These are phyloP conservation scores for Tinospora cordifolia DNA, from an alignment of 164 flowering plant species.

Conservation along the genomic window DNA sequence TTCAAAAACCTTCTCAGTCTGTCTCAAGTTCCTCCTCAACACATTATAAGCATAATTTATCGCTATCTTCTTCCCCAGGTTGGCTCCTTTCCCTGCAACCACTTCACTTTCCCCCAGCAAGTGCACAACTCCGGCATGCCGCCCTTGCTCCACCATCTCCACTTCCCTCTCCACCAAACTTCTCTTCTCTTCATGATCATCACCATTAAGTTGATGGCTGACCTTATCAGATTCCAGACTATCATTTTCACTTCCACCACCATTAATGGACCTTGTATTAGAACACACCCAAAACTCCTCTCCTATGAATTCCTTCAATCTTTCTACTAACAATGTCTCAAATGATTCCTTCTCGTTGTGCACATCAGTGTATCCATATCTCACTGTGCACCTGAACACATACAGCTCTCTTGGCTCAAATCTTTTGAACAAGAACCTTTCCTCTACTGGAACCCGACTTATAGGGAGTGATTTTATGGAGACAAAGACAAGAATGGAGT, in stretches of 20 bases:
- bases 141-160: conserved; percentile 34
- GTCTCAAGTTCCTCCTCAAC: conserved; percentile 54
- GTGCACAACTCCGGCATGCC: conserved; percentile 42
- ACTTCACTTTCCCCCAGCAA: conserved; percentile 66
- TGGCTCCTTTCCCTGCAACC: conserved; percentile 40
- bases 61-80: conserved; percentile 40
- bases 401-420: conserved; percentile 40
- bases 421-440: conserved; percentile 56
- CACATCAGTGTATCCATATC: conserved; percentile 72
- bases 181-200: background rate
- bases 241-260: background rate
- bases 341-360: conserved; percentile 44
- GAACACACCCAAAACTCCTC: conserved; percentile 26
- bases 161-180: conserved; percentile 20
- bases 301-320: conserved; percentile 43
- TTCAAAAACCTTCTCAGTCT: conserved; percentile 38
- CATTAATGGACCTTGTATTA: background rate
- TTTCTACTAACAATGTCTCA: conserved; percentile 44
- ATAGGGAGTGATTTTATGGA: conserved; percentile 72
- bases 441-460: conserved; percentile 54
- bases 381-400: conserved; percentile 59
- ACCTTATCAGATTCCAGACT: background rate
- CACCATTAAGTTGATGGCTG: too few relatives aligned
- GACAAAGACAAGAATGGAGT: conserved; percentile 62
- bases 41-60: conserved; percentile 52